Percentiles rank a stretch among this genome's conserved stretches.
Conservation (phyloP, 768 basidiomycete genomes). For the Agaricus blazei region DNA sequence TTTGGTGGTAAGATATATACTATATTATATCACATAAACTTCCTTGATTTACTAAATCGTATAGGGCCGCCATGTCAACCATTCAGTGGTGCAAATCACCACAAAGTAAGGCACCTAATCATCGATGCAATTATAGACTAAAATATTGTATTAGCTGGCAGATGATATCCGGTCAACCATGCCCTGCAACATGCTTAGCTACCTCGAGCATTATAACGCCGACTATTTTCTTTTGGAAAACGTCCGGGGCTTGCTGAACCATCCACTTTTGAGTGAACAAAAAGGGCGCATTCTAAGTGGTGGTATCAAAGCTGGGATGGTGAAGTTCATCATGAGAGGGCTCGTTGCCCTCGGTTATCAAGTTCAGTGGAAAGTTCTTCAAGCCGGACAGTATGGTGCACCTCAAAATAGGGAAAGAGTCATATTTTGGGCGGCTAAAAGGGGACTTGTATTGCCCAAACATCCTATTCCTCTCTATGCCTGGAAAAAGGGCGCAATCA, state of each 20-base stretch:
- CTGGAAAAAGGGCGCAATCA: conserved; percentile 27
- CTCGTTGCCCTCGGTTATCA: conserved; percentile 73
- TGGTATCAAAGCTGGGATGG: conserved; percentile 48
- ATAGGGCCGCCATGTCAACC: conserved; percentile 75
- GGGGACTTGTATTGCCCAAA: conserved; percentile 50
- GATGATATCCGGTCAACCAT: conserved; percentile 65
- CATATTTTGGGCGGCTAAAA: conserved; percentile 64
- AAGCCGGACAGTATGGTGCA: conserved; percentile 68
- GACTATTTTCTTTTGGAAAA: conserved; percentile 69
- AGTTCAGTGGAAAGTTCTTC: conserved; percentile 56
- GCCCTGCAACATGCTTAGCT: conserved; percentile 66
- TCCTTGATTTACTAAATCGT: not conserved
- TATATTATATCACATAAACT: not conserved
- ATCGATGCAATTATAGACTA: not conserved
- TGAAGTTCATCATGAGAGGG: conserved; percentile 61
- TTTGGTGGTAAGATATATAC: conserved; percentile 52
- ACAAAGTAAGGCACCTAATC: conserved; percentile 32
- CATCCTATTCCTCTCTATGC: conserved; percentile 64
- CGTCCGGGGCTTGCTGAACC: conserved; percentile 54
- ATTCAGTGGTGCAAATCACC: conserved; percentile 61
- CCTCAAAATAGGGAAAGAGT: conserved; percentile 65
- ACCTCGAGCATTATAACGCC: conserved; percentile 60
- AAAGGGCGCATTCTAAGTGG: conserved; percentile 24
- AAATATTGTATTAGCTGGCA: conserved; percentile 31
- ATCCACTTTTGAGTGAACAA: conserved; percentile 32